Base-by-base conservation (phyloP, 306 rosid genomes). In the Cicer bijugum region DNA sequence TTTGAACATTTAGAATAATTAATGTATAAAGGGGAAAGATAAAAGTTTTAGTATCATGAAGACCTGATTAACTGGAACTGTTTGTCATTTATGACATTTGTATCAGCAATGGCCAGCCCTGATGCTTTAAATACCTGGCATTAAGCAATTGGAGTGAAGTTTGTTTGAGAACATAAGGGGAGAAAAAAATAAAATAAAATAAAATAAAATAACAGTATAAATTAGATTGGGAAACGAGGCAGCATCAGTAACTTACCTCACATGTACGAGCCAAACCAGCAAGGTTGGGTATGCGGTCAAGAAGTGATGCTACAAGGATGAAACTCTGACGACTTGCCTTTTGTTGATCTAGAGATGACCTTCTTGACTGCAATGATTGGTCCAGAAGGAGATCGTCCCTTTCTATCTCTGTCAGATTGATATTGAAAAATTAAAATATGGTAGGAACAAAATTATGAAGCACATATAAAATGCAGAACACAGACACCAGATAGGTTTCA, bases 221-320 rank as follows among this genome's bases (percentile, higher is more conserved):
- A 75, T 44, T 57, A 58, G 19, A 47, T 66, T 43, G 37, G 10
- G 37, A 73, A 74, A 62, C 17, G 71, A n/a, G 40, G 64, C 5
- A 70, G 50, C 72, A 46, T 59, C 58, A 46, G 84, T 8, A 51
- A 78, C 84, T 69, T 56, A 93, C 98, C 92, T 89, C 98, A 67
- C 98, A 94, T 46, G 98, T 89, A 63, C 98, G 90, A 48, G 97
- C 94, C 85, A 94, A 82, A 45, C 98, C 98, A 12, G 98, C 97
- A 72, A 94, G 92, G 77, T 94, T 94, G 73, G 98, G 98, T 82
- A 94, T 87, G 52, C 98, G 98, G 83, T 94, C 97, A 77, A 94
- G 85, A 80, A 94, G 86, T 68, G 96, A 94, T 65, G 97, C 97
- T 74, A 94, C 90, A 52, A 93, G 85, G 78, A 91, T 84, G 74